Percentiles rank a stretch among this genome's conserved stretches.
Conservation (phyloP, 2,329 filamentous ascomycete species). For the Aplosporella prunicola region DNA sequence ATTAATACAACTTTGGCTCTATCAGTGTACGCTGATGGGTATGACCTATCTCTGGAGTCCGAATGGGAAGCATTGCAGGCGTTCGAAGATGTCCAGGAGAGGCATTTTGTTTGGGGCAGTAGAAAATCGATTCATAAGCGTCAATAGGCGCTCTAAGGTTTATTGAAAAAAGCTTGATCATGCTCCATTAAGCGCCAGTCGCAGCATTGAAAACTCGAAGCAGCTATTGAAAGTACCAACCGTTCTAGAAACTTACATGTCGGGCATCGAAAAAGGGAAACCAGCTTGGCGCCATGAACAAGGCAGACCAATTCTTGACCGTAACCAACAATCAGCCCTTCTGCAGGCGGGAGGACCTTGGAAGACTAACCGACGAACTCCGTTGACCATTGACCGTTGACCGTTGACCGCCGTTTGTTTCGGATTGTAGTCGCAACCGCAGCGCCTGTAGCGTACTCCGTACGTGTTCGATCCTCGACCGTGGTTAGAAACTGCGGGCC, state of each 20-base stretch:
- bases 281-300: constrained; percentile 1
- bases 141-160: no score
- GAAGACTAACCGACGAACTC: constrained; percentile 8
- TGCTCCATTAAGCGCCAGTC: no score
- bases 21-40: no score
- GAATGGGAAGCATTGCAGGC: no score
- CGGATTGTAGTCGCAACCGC: neutral
- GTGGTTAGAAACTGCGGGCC: constrained; percentile 10
- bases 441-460: neutral
- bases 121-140: no score
- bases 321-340: constrained; percentile 7
- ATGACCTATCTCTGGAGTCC: no score
- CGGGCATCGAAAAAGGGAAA: constrained; percentile 3
- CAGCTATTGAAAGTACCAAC: constrained; percentile 9
- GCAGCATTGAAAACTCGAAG: no score
- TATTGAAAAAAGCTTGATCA: no score
- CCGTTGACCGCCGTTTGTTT: constrained; percentile 2
- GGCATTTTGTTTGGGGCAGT: no score
- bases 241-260: constrained; percentile 11
- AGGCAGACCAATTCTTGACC: constrained; percentile 5
- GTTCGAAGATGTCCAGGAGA: no score
- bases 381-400: constrained; percentile 4
- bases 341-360: constrained; percentile 1
- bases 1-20: no score
- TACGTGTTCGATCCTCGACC: constrained; percentile 6